These are phyloP conservation scores for Talaromyces sp. DNA, from an alignment of 2,329 filamentous ascomycete genomes.

Conservation along the genomic window DNA sequence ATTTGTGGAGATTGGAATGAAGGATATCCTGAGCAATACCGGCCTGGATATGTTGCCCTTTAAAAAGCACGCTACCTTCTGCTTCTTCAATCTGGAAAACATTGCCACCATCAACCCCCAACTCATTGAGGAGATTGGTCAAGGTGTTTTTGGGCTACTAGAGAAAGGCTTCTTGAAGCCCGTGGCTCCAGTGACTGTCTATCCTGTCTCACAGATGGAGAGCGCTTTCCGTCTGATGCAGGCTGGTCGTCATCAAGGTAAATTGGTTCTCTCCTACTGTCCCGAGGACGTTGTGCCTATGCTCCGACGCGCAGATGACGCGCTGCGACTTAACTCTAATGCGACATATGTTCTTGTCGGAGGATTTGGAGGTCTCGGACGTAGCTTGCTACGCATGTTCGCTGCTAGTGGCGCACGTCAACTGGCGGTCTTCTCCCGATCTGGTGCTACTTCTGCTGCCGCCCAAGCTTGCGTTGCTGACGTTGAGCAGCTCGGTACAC, in stretches of 20 bases:
- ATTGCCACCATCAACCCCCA: not conserved
- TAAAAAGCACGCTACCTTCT: not conserved
- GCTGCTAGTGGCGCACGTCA: not conserved
- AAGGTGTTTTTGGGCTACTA: not conserved
- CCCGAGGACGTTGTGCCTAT: not conserved
- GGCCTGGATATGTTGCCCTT: slow-evolving; percentile 7
- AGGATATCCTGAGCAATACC: slow-evolving; percentile 3
- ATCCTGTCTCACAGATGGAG: not conserved
- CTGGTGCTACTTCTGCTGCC: not conserved
- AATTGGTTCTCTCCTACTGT: not conserved
- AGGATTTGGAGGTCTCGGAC: not conserved
- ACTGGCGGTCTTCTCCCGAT: not conserved
- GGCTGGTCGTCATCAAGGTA: not conserved
- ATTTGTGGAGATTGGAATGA: slow-evolving; percentile 16
- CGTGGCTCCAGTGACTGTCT: not conserved
- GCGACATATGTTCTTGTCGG: not conserved
- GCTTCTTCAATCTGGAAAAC: not conserved
- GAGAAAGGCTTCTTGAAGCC: not conserved
- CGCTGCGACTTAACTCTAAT: not conserved
- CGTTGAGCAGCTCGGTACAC: not conserved
- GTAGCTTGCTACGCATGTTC: not conserved
- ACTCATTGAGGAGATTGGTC: not conserved
- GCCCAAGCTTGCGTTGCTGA: not conserved
- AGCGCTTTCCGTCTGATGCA: not conserved
- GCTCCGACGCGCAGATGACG: not conserved